Evolutionary conservation across 345 rosid genomes (phyloP).

Genomic region (Camelina laxa): DNA sequence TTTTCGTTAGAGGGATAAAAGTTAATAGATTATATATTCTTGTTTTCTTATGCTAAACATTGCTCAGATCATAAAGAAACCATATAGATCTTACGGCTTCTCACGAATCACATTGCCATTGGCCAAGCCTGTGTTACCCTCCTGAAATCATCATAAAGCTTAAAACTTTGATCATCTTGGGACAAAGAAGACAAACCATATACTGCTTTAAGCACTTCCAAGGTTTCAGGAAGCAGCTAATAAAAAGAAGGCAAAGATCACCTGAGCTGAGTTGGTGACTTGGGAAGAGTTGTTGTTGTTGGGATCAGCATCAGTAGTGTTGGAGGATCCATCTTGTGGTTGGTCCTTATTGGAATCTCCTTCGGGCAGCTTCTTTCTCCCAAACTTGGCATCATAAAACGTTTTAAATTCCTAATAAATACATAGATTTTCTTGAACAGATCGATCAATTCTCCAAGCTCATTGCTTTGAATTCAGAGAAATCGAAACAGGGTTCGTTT

Average conservation of each 20-base stretch:
- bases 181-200: slow-evolving; percentile 8
- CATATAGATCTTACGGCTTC: slow-evolving; percentile 59
- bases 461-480: slow-evolving; percentile 34
- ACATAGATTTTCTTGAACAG: slow-evolving; percentile 39
- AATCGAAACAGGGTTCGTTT: slow-evolving; percentile 27
- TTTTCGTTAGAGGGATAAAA: neutral
- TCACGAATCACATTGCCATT: slow-evolving; percentile 58
- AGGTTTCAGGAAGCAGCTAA: neutral
- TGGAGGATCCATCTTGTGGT: slow-evolving; percentile 47
- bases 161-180: slow-evolving; percentile 4
- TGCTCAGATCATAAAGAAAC: slow-evolving; percentile 7
- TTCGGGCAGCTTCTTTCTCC: slow-evolving; percentile 67
- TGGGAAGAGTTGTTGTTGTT: slow-evolving; percentile 48
- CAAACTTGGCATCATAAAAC: slow-evolving; percentile 87
- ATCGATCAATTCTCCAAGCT: slow-evolving; percentile 40
- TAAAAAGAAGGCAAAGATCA: slow-evolving; percentile 18
- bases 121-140: slow-evolving; percentile 46
- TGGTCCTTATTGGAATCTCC: slow-evolving; percentile 48
- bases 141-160: slow-evolving; percentile 46
- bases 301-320: neutral
- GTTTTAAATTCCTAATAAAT: slow-evolving; percentile 76
- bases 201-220: neutral
- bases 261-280: slow-evolving; percentile 67
- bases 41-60: slow-evolving; percentile 3
- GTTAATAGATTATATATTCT: too few relatives aligned